Conservation (phyloP, 73 alveolate genomes). For the Tetrahymena malaccensis region DNA sequence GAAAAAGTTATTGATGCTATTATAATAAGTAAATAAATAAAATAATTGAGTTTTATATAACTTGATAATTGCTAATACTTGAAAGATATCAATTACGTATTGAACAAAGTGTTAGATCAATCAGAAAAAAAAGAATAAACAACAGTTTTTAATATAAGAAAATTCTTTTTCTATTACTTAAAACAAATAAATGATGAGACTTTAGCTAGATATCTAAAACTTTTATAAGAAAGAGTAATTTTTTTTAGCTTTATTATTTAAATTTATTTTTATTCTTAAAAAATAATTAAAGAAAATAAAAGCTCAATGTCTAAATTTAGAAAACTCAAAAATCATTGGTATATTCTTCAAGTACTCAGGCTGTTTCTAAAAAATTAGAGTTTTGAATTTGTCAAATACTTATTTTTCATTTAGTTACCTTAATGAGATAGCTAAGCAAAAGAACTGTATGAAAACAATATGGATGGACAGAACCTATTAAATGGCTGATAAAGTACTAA, state of each 20-base stretch:
- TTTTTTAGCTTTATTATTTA: too few species aligned
- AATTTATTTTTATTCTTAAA: too few species aligned
- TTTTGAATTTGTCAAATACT: neutral
- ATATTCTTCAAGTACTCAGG: neutral
- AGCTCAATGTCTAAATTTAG: neutral
- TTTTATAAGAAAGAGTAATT: neutral
- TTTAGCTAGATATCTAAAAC: neutral
- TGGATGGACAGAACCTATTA: neutral
- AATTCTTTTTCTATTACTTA: too few species aligned
- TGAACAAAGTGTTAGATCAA: neutral
- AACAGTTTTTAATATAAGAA: too few species aligned
- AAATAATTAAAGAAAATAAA: neutral
- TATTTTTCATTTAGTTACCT: neutral
- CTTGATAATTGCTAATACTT: neutral
- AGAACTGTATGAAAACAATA: neutral
- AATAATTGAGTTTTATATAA: neutral
- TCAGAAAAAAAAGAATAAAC: neutral
- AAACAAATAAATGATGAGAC: neutral
- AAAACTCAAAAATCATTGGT: neutral
- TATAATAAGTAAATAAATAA: neutral
- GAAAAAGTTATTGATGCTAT: neutral
- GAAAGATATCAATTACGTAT: neutral
- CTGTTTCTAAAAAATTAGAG: neutral
- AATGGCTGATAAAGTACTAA: neutral
- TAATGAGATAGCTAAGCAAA: neutral